These are phyloP conservation scores for Candida sithepensis DNA, from an alignment of 805 yeast species.

Conservation along the genomic window DNA sequence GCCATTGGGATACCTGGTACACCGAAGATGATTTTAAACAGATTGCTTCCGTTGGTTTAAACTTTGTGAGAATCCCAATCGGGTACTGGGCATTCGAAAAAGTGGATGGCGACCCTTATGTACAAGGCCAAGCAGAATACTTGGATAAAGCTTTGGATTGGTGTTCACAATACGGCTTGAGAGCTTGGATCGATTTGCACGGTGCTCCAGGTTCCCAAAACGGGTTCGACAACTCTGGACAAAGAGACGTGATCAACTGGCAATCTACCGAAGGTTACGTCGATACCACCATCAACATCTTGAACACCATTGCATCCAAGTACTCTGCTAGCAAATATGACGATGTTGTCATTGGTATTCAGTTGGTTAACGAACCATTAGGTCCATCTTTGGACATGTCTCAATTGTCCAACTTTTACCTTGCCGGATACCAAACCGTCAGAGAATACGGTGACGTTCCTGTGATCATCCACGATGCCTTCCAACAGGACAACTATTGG, in stretches of 20 bases:
- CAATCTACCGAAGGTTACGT: constrained; percentile 42
- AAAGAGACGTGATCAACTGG: constrained; percentile 60
- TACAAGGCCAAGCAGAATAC: constrained; percentile 72
- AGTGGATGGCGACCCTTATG: constrained; percentile 74
- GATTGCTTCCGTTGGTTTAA: constrained; percentile 64
- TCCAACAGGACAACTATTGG: constrained; percentile 60
- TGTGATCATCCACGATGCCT: constrained; percentile 74
- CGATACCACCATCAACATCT: constrained; percentile 50
- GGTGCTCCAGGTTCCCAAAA: constrained; percentile 98
- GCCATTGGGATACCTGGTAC: constrained; percentile 79
- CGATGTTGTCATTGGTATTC: constrained; percentile 79
- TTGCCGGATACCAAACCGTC: constrained; percentile 59
- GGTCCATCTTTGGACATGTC: constrained; percentile 64
- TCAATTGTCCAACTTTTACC: constrained; percentile 55
- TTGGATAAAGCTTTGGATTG: constrained; percentile 75
- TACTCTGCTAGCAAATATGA: constrained; percentile 60
- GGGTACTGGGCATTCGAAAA: constrained; percentile 89
- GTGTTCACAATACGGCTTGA: constrained; percentile 59
- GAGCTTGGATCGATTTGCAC: constrained; percentile 89
- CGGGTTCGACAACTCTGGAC: constrained; percentile 93
- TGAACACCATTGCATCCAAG: constrained; percentile 51
- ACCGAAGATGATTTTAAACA: constrained; percentile 65
- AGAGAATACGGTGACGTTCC: constrained; percentile 45
- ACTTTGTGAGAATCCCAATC: constrained; percentile 84
- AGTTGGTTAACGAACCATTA: constrained; percentile 86